A percentile compares a stretch with the other conserved stretches of the same genome.
These are phyloP conservation scores for Verticillium klebahnii DNA, from an alignment of 2,329 filamentous ascomycete genomes.

Conservation along the genomic window DNA sequence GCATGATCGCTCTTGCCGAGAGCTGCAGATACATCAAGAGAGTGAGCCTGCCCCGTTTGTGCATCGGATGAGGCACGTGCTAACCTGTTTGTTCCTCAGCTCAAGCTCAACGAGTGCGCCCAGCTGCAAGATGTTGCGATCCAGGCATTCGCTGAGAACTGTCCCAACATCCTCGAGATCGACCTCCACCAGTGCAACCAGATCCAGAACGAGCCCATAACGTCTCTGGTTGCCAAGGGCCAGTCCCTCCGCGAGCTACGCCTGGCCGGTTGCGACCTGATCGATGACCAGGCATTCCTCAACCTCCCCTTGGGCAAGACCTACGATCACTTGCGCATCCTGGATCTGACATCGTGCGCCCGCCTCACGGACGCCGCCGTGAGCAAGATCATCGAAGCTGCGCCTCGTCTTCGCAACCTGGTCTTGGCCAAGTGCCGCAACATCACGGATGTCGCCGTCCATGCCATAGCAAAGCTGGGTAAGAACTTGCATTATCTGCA, in stretches of 20 bases:
- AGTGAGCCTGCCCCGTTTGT: conserved; percentile 41
- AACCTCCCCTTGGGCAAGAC: conserved; percentile 62
- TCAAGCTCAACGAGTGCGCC: conserved; percentile 92
- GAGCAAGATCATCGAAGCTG: conserved; percentile 78
- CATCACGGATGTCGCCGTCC: conserved; percentile 84
- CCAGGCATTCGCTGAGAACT: conserved; percentile 79
- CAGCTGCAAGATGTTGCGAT: conserved; percentile 81
- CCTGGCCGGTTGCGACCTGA: conserved; percentile 76
- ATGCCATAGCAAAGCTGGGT: conserved; percentile 80
- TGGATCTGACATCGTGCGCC: conserved; percentile 86
- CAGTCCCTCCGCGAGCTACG: conserved; percentile 85
- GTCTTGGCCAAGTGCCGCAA: conserved; percentile 92
- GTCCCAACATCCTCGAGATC: conserved; percentile 91
- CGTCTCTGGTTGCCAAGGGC: conserved; percentile 71
- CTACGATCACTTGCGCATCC: conserved; percentile 85
- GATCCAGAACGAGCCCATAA: conserved; percentile 80
- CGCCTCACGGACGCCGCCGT: conserved; percentile 83
- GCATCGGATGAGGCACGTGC: neutral
- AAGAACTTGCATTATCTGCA: conserved; percentile 98
- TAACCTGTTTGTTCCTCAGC: conserved; percentile 35
- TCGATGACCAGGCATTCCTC: conserved; percentile 86
- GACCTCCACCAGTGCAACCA: conserved; percentile 82
- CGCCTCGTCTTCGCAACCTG: conserved; percentile 84
- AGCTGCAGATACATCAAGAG: conserved; percentile 84
- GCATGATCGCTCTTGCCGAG: conserved; percentile 73